Conservation (phyloP, 139 green algal genomes). For the Ettlia oleoabundans region DNA sequence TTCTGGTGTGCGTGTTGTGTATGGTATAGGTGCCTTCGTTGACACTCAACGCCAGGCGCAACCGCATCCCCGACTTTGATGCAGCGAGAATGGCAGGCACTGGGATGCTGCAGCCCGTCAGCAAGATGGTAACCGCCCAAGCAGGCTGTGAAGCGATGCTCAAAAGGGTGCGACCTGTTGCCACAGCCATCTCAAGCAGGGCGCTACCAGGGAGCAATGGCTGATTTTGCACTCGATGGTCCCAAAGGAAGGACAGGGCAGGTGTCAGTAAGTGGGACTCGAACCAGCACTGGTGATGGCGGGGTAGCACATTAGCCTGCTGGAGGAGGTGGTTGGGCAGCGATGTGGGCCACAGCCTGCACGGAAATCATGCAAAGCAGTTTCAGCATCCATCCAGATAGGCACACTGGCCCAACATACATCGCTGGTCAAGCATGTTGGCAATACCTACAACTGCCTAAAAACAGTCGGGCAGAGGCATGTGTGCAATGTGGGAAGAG, state of each 20-base stretch:
- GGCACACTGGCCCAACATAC: background rate
- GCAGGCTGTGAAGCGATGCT: background rate
- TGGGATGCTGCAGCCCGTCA: background rate
- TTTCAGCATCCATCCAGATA: background rate
- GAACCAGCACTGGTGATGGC: background rate
- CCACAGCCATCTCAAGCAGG: background rate
- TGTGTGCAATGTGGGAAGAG: too few relatives aligned
- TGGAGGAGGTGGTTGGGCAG: background rate
- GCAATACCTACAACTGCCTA: too few relatives aligned
- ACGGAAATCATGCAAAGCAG: background rate
- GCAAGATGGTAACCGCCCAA: background rate
- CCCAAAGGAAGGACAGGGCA: slow-evolving; percentile 32
- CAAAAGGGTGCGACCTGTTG: background rate
- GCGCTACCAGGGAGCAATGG: slow-evolving; percentile 36
- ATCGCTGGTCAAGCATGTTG: too few relatives aligned
- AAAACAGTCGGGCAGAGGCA: too few relatives aligned
- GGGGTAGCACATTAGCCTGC: background rate
- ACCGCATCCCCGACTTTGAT: background rate
- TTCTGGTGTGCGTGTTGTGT: background rate
- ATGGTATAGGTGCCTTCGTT: background rate
- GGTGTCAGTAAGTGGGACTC: background rate
- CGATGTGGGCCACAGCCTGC: background rate
- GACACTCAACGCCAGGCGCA: background rate
- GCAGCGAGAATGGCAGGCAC: background rate
- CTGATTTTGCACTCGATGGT: slow-evolving; percentile 29